Base-by-base conservation (phyloP, 306 rosid species). In the Macrotyloma uniflorum region DNA sequence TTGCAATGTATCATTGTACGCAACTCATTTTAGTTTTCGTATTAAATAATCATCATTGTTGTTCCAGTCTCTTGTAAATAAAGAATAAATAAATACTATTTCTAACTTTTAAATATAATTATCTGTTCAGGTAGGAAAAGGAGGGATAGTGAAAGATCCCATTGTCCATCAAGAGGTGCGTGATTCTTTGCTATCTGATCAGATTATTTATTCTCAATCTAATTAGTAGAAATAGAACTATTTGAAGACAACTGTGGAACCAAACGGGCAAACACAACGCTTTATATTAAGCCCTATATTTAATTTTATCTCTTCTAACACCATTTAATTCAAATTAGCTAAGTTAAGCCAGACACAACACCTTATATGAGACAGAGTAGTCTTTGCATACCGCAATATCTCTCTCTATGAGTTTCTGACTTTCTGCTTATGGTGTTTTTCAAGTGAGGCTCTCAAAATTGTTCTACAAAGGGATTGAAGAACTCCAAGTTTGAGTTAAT, bases 111-210 rank as follows among this genome's bases (percentile, higher is more conserved):
- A 18, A 43, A 61, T 59, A 20, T 30, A 38, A 19, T 67, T 73
- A 26, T 64, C 28, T 81, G 6, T 80, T 72, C 82, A 86, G 90
- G 90, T 86, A 16, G 90, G 90, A 77, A 83, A 65, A 79, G 86
- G 87, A 26, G 90, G 87, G n/a, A 86, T 86, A 73, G 90, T 86
- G 71, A 86, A 86, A 83, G 90, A 86, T 78, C 87, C 85, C 5
- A 0, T 14, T 10, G 87, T 86, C 65, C 90, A 86, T 78, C 85
- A 86, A 74, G 90, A 86, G 90, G 90, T 86, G 33, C 0, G 84
- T 83, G 12, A 1, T 80, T 70, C 59, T 59, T 57, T 38, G 63
- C 55, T 16, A 14, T 76, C 62, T 76, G 36, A 23, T 78, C 30
- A 45, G 8, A 40, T 55, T 66, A 20, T 11, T 51, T 28, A 51